Evolutionary conservation across 306 rosid species (phyloP), one percentile per base, ranked within the genome.

Genomic region (Comarum palustre): DNA sequence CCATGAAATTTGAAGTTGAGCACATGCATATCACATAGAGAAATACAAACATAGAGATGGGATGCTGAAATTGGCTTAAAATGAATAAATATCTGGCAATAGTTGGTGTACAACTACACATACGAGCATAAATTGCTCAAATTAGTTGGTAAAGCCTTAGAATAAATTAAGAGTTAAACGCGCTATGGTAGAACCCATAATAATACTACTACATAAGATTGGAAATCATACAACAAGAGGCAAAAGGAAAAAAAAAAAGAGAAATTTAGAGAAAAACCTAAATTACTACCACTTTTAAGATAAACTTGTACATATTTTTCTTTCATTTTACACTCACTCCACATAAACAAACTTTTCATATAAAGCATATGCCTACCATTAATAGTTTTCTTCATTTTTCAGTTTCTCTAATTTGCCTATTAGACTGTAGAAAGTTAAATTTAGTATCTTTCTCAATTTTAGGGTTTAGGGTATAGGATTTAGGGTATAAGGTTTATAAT

Each of bases 1-100:
- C 47, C 59, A 61, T 60, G 69, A 62, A 45, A 73, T 31, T 31
- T 73, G 46, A 38, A 60, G 38, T 14, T 46, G 77, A 8, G 68
- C 59, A 45, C 52, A 58, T 72, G 55, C 5, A 31, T 29, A 2
- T 19, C 32, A n/a, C 12, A 25, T 29, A 17, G 76, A 73, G 17
- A 59, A 45, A 22, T n/a, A 32, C 68, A n/a, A 60, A 50, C 29
- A 12, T 19, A 5, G 5, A 34, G 73, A 47, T 48, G 60, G 51
- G n/a, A 32, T 48, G 42, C 58, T 68, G 29, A 27, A 39, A 4
- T 68, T 17, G 55, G 58, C 58, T 46, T 27, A 29, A 48, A 68
- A 47, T n/a, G 39, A 34, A 15, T 45, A 27, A 68, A 69, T 48
- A 19, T 22, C 61, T 19, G 47, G 22, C 62, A 13, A 20, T 3